Evolutionary conservation across 2,329 filamentous ascomycete genomes (phyloP), one percentile per base, ranked within the genome.

Genomic region (Alternaria sp.): DNA sequence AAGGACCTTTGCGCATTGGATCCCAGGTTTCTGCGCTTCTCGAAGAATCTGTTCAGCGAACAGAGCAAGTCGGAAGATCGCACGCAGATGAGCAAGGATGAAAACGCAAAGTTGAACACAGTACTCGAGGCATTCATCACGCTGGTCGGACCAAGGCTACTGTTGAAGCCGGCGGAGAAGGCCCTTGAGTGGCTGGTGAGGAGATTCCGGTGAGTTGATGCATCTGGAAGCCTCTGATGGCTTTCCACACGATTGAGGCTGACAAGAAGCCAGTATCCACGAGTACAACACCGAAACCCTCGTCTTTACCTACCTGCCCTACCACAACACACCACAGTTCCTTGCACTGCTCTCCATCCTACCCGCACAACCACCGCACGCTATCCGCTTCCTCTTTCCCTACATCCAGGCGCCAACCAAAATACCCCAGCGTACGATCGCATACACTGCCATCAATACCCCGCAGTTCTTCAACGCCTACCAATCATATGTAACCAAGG

Each of bases 141-240:
- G 32, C 84, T 98, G 14, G 88, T 91, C 11, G 91, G 92, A 22
- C 88, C 89, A 26, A 87, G 91, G 41, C 77, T 99, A 66, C 85
- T 94, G 64, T 83, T 99, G 32, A 93, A 90, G 81, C 94, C 95
- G 41, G 93, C 92, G 1, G 87, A 97, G 54, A 96, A 96, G 80
- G 89, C 94, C 16, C 85, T 98, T 38, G 96, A 99, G 82, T 99
- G 95, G 95, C 85, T 99, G 47, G 87, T 99, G 55, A 86, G 95
- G 73, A 86, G 94, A 72, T 99, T 98, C 74, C 88, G 56, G 56
- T 58, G 46, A 26, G 56, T 53, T 18, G 20, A 34, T 16, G 12
- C 18, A 24, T 26, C 24, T 22, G 12, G 26, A 28, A 18, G 42
- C 34, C 49, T 30, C 20, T 20, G 39, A 4, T 20, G 22, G 42